Evolutionary conservation across 192 early-diverging fungal species (phyloP).

Genomic region (Allomyces macrogynus): DNA sequence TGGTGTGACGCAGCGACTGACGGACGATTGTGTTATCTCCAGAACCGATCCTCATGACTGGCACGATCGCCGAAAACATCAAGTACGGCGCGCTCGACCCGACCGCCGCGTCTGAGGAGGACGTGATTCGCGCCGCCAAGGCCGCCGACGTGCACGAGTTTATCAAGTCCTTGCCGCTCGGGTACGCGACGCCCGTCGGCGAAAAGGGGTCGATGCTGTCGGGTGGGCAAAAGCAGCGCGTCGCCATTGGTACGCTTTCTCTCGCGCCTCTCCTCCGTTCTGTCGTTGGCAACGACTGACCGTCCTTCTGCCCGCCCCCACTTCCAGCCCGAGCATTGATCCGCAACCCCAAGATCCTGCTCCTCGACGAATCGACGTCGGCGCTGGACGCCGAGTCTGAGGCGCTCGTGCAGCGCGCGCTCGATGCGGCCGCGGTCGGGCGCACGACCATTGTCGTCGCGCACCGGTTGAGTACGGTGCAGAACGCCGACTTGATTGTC

Average conservation of each 20-base stretch:
- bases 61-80: conserved; percentile 64
- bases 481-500: conserved; percentile 38
- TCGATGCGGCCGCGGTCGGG: conserved; percentile 26
- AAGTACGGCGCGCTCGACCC: conserved; percentile 36
- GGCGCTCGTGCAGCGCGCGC: conserved; percentile 38
- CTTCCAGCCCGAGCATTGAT: conserved; percentile 34
- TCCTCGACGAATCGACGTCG: conserved; percentile 25
- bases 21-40: no score
- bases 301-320: no score
- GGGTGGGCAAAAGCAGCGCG: conserved; percentile 88
- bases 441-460: conserved; percentile 53
- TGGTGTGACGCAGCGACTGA: no score
- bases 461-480: conserved; percentile 42
- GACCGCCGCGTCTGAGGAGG: conserved; percentile 41
- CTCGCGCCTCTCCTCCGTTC: no score
- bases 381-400: conserved; percentile 43
- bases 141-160: conserved; percentile 50
- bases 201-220: conserved; percentile 54
- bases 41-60: conserved; percentile 73
- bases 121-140: conserved; percentile 30
- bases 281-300: no score
- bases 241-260: conserved; percentile 46
- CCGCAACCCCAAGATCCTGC: conserved; percentile 25
- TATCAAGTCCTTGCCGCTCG: conserved; percentile 56
- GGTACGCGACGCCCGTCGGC: conserved; percentile 70